These are phyloP conservation scores for Curvularia eragrostidis DNA, from an alignment of 2,329 filamentous ascomycete species.

Conservation along the genomic window DNA sequence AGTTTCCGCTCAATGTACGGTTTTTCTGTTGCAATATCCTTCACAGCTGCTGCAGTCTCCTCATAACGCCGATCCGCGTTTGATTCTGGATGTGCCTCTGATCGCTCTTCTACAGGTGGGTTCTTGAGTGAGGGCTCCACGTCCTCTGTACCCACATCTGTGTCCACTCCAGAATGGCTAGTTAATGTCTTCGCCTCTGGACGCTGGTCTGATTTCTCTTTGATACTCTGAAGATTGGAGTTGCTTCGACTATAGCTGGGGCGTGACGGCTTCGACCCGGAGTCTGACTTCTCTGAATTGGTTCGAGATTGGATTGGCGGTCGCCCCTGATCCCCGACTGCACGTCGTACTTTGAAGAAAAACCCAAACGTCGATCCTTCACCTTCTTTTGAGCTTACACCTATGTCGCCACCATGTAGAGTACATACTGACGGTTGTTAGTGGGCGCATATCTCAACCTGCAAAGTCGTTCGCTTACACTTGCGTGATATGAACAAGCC, in stretches of 20 bases:
- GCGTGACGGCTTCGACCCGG: constrained; percentile 19
- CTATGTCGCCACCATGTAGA: constrained; percentile 49
- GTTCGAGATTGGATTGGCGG: constrained; percentile 34
- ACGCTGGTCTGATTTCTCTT: constrained; percentile 29
- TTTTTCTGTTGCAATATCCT: constrained; percentile 16
- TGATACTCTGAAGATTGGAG: constrained; percentile 37
- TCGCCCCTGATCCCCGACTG: constrained; percentile 33
- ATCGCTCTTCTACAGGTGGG: constrained; percentile 41
- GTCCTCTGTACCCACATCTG: constrained; percentile 18
- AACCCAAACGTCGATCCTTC: constrained; percentile 49
- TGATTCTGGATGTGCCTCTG: constrained; percentile 37
- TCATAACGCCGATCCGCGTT: constrained; percentile 29
- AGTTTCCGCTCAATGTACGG: constrained; percentile 19
- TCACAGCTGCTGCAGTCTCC: constrained; percentile 30
- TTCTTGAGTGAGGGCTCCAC: constrained; percentile 38
- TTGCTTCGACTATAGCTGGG: constrained; percentile 39
- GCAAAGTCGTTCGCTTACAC: constrained; percentile 23
- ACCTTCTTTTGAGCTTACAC: constrained; percentile 44
- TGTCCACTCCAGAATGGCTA: constrained; percentile 20
- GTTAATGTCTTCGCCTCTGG: constrained; percentile 13
- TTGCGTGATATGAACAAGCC: constrained; percentile 50
- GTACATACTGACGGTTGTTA: constrained; percentile 37
- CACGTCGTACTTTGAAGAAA: constrained; percentile 47
- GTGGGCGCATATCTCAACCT: not conserved
- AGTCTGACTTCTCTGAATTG: constrained; percentile 31